Percentiles rank a stretch among this genome's conserved stretches.
Evolutionary conservation across 202 grass and related monocot species (phyloP).

Genomic region (Cymbopogon flexuosus): DNA sequence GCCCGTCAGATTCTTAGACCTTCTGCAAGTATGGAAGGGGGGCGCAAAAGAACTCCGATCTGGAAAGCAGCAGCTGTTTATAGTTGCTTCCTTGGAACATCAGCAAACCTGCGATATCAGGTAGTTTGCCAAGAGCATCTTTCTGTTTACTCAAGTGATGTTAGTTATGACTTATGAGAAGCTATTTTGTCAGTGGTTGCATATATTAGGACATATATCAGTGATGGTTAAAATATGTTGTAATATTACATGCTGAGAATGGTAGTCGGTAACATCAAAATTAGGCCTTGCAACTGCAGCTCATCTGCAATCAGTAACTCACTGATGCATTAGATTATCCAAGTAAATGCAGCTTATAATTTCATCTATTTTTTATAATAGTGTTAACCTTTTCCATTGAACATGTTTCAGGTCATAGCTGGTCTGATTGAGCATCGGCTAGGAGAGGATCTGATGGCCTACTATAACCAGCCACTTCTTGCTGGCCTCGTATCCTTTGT

Average conservation of each 20-base stretch:
- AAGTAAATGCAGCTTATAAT: background rate
- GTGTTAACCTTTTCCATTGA: conserved; percentile 15
- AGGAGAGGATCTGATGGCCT: conserved; percentile 63
- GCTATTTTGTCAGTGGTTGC: background rate
- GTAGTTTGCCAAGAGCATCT: conserved; percentile 28
- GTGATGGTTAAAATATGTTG: background rate
- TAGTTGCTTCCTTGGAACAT: conserved; percentile 85
- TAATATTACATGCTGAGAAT: conserved; percentile 11
- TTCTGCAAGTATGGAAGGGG: conserved; percentile 35
- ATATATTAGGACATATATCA: background rate
- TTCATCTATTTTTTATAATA: background rate
- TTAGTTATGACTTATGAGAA: background rate
- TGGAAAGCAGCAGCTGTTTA: conserved; percentile 78
- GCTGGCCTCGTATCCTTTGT: conserved; percentile 66
- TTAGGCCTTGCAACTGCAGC: background rate
- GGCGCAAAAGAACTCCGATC: conserved; percentile 59
- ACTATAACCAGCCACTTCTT: conserved; percentile 74
- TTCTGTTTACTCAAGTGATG: background rate
- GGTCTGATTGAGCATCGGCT: conserved; percentile 86
- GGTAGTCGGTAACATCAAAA: background rate
- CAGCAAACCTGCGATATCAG: conserved; percentile 96
- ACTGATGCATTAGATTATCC: background rate
- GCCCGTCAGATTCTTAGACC: conserved; percentile 56
- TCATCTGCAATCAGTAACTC: conserved; percentile 1
- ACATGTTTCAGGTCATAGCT: conserved; percentile 78